Evolutionary conservation across 306 rosid species (phyloP).

Genomic region (Crotalaria pallida): DNA sequence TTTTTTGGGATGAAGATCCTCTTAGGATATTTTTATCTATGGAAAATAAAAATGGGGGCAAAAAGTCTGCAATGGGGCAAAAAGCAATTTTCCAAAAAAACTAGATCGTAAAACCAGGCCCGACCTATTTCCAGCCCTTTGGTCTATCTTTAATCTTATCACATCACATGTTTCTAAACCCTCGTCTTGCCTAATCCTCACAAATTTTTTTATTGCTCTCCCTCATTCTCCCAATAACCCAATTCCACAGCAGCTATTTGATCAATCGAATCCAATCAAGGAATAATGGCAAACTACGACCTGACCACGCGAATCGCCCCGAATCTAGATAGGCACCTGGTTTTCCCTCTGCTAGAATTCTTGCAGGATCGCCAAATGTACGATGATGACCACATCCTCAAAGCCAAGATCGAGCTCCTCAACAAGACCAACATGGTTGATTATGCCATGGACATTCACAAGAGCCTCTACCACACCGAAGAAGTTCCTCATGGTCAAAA

Average conservation of each 20-base stretch:
- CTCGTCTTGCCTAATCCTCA: no score
- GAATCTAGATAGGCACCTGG: conserved; percentile 71
- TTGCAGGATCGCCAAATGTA: conserved; percentile 75
- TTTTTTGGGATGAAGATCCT: no score
- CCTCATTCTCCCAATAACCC: not conserved
- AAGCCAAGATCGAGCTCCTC: conserved; percentile 83
- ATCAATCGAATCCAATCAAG: not conserved
- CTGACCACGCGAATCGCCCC: conserved; percentile 86
- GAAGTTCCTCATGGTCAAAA: conserved; percentile 64
- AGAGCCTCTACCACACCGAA: conserved; percentile 78
- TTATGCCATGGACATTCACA: conserved; percentile 91
- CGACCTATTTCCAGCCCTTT: no score
- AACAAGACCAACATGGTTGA: conserved; percentile 96
- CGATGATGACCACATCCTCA: conserved; percentile 73
- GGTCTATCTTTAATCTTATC: no score
- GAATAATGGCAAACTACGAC: conserved; percentile 70
- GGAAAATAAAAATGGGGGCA: no score
- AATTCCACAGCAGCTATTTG: not conserved
- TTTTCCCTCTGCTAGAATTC: conserved; percentile 82
- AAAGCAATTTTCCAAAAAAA: no score
- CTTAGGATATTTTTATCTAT: no score
- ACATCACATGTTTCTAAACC: no score
- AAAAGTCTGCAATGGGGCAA: no score
- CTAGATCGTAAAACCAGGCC: no score
- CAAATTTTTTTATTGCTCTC: not conserved